phyloP scores from a whole-genome alignment of 73 alveolate genomes.

The Paramecium caudatum region DNA sequence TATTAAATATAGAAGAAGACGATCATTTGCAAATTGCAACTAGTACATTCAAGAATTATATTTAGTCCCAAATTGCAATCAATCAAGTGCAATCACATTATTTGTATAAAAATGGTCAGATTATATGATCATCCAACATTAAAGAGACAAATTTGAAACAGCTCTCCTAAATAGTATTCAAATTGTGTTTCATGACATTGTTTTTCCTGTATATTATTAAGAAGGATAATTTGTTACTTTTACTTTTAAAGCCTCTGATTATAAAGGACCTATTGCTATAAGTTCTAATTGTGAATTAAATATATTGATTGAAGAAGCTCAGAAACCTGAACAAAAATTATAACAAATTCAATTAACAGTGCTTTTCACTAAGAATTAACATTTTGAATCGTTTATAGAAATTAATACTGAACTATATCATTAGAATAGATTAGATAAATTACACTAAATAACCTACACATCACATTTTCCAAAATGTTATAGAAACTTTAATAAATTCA shows the following conservation, averaged over 20 bases:
- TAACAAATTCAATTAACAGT: background rate
- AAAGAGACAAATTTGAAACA: background rate
- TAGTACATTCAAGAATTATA: constrained; percentile 5
- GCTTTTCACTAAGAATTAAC: background rate
- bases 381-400: constrained; percentile 11
- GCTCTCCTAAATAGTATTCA: constrained; percentile 25
- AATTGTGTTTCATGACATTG: background rate
- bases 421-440: constrained; percentile 15
- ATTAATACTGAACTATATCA: constrained; percentile 15
- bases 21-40: background rate
- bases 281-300: background rate
- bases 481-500: background rate
- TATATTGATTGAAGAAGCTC: constrained; percentile 17
- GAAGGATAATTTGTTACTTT: constrained; percentile 41
- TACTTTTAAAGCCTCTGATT: background rate
- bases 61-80: constrained; percentile 33
- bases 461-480: background rate
- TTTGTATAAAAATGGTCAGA: constrained; percentile 56
- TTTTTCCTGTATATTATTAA: constrained; percentile 31
- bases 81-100: background rate
- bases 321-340: constrained; percentile 24
- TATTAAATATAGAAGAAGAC: background rate
- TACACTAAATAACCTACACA: background rate
- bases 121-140: constrained; percentile 42
- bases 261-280: background rate